Conservation (phyloP, 371 early-diverging fungal species). For the Saksenaea oblongispora region DNA sequence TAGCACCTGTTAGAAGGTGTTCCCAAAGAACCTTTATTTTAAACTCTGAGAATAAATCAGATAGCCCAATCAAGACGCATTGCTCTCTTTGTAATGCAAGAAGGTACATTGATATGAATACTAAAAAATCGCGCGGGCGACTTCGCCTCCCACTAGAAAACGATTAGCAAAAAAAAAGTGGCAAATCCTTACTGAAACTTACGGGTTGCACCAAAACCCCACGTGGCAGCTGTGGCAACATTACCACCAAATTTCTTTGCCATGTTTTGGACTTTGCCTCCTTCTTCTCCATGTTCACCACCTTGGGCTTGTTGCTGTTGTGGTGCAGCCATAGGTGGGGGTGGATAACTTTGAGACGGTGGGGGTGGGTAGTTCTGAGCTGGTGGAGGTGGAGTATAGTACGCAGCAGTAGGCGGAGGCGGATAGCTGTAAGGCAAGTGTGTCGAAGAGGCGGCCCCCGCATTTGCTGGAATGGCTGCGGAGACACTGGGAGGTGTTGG, state of each 20-base stretch:
- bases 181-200: conserved; percentile 14
- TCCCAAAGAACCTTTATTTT: too few species aligned
- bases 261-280: conserved; percentile 30
- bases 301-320: conserved; percentile 12
- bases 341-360: conserved; percentile 8
- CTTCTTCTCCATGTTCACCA: conserved; percentile 21
- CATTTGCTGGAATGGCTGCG: not conserved
- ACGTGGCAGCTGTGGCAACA: conserved; percentile 44
- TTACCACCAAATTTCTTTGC: conserved; percentile 45
- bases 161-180: conserved; percentile 1
- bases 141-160: conserved; percentile 40
- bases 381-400: conserved; percentile 33
- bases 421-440: conserved; percentile 44
- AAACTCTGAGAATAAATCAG: too few species aligned
- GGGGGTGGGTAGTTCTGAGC: conserved; percentile 18
- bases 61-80: too few species aligned
- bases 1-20: too few species aligned
- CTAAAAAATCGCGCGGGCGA: conserved; percentile 43
- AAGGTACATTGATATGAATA: too few species aligned
- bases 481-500: conserved; percentile 12
- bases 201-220: conserved; percentile 51
- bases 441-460: conserved; percentile 3
- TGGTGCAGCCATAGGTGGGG: conserved; percentile 12
- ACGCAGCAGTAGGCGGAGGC: conserved; percentile 47
- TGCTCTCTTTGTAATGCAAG: too few species aligned